A percentile compares a stretch with the other conserved stretches of the same genome.
These are phyloP conservation scores for Huntiella abstrusa DNA, from an alignment of 2,329 filamentous ascomycete species.

Conservation along the genomic window DNA sequence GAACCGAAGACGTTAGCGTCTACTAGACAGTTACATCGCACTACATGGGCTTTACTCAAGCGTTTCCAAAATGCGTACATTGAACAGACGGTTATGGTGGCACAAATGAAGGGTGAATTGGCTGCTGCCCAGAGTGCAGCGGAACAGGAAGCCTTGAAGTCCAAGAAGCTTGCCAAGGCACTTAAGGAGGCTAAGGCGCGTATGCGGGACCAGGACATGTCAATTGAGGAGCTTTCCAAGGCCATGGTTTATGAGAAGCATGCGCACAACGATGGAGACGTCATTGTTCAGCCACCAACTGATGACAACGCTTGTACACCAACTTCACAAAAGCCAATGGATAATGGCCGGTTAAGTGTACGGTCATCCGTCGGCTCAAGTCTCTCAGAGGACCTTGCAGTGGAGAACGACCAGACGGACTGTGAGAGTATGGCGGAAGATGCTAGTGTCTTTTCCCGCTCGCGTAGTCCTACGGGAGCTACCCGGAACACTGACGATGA, in stretches of 20 bases:
- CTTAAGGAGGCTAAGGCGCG: constrained; percentile 38
- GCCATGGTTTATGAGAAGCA: constrained; percentile 33
- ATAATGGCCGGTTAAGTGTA: constrained; percentile 5
- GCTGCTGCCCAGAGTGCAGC: constrained; percentile 34
- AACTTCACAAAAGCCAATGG: neutral
- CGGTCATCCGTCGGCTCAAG: constrained; percentile 19
- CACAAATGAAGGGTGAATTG: constrained; percentile 35
- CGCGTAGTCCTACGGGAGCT: constrained; percentile 31
- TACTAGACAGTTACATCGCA: constrained; percentile 15
- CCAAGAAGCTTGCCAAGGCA: constrained; percentile 36
- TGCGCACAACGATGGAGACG: constrained; percentile 19
- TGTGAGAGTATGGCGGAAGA: constrained; percentile 28
- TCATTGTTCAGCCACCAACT: neutral
- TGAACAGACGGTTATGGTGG: constrained; percentile 28
- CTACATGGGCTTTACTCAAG: constrained; percentile 34
- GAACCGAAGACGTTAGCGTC: constrained; percentile 8
- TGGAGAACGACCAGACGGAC: constrained; percentile 36
- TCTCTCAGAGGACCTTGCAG: constrained; percentile 32
- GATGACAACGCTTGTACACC: neutral
- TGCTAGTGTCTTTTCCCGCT: constrained; percentile 41
- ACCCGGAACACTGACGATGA: too few relatives aligned
- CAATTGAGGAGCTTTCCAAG: constrained; percentile 29
- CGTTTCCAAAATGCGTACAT: constrained; percentile 42
- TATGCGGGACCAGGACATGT: constrained; percentile 33
- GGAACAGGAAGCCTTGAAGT: constrained; percentile 30